Base-by-base conservation (phyloP, 805 yeast species). In the Sungouiella thailandica region DNA sequence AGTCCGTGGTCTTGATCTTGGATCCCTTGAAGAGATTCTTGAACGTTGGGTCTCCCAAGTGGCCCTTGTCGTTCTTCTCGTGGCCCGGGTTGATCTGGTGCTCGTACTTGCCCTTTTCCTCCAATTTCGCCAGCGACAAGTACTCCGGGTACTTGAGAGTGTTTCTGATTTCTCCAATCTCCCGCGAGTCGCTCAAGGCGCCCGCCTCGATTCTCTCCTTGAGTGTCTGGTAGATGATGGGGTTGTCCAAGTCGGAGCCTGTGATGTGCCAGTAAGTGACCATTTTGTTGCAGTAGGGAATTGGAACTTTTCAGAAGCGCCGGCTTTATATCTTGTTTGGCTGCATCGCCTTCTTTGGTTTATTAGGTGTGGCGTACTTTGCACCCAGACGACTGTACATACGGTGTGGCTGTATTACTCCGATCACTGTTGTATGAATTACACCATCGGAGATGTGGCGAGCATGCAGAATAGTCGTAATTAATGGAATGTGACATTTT, bases 31-130 rank as follows among this genome's bases (percentile, higher is more conserved):
- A 47, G 23, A 52, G 37, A 30, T 44, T 38, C 31, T 40, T 42
- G 35, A 47, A 50, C 3, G 31, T 12, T 1, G 44, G 38, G 28
- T 50, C 49, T 8, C 56, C 56, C 34, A 51, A 43, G 22, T 48
- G 54, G 8, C 56, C 56, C 33, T 47, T 48, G 37, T 51, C 56
- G 32, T 43, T 48, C 29, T 43, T 43, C 13, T 43, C 49, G 13
- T 44, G 47, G 22, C 43, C 45, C 1, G 39, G 41, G 33, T 51
- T 49, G 15, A 28, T 23, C 28, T 39, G 40, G 22, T 44, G 42
- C 24, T 43, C 33, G 41, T 43, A 51, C 26, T 42, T 43, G 2
- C 44, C 46, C 14, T 38, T 49, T 5, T 49, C 53, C 16, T 40
- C 47, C 7, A 42, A 24, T 17, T 42, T 38, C 30, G 38, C 37